Conservation (phyloP, 495 filamentous ascomycete genomes). For the Talaromyces stipitatus region DNA sequence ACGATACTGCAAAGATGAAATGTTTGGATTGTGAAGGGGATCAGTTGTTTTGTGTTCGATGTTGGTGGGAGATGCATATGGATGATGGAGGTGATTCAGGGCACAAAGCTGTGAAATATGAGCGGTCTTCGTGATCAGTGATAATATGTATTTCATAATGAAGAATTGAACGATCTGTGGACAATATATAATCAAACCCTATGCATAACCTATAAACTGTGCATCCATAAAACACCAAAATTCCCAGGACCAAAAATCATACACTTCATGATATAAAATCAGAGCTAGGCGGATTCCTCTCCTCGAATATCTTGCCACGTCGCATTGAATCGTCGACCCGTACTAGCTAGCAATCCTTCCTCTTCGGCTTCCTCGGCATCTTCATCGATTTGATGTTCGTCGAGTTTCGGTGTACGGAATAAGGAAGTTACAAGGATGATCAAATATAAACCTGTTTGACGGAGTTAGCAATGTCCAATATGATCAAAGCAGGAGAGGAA, state of each 20-base stretch:
- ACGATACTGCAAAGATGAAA: conserved; percentile 1
- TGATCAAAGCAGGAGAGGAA: conserved; percentile 1
- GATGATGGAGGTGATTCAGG: not conserved
- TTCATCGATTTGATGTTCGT: conserved; percentile 69
- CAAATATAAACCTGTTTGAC: conserved; percentile 55
- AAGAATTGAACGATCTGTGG: not conserved
- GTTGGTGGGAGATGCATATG: conserved; percentile 8
- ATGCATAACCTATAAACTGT: no score
- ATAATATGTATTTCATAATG: not conserved
- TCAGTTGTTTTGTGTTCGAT: conserved; percentile 7
- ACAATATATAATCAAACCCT: no score
- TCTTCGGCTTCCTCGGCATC: conserved; percentile 94
- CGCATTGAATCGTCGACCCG: conserved; percentile 70
- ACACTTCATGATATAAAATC: not conserved
- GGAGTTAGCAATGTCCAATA: conserved; percentile 11
- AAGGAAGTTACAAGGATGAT: conserved; percentile 67
- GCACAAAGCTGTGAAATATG: conserved; percentile 4
- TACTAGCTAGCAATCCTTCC: conserved; percentile 79
- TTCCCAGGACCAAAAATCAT: not conserved
- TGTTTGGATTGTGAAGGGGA: conserved; percentile 6
- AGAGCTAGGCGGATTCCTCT: not conserved
- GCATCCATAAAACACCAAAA: not conserved
- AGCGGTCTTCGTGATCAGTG: not conserved
- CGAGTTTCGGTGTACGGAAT: conserved; percentile 69
- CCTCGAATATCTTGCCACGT: conserved; percentile 80